Conservation (phyloP, 1,284 basidiomycete genomes). For the Fomitiporia mediterranea region DNA sequence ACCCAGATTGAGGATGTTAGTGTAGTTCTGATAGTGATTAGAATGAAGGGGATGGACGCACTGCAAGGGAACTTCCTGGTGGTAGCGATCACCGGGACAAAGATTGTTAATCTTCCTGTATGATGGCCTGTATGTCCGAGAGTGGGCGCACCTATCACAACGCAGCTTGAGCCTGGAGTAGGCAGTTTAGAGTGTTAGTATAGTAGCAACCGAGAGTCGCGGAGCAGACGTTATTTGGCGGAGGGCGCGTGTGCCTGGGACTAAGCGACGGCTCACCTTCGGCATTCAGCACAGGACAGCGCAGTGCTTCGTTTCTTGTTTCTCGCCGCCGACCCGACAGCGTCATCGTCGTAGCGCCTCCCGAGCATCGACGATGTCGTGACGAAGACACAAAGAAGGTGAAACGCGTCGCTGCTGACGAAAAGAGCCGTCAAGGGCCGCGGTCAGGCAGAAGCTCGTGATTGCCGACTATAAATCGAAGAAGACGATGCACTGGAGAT, state of each 20-base stretch:
- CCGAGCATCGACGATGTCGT: slow-evolving; percentile 23
- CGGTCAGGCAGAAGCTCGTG: neutral
- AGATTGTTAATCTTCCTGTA: slow-evolving; percentile 1
- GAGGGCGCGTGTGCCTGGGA: slow-evolving; percentile 4
- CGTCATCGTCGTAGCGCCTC: slow-evolving; percentile 24
- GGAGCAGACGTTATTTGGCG: slow-evolving; percentile 15
- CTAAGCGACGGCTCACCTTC: slow-evolving; percentile 38
- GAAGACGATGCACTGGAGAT: too few species aligned
- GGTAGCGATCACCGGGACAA: slow-evolving; percentile 2
- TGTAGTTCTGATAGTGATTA: neutral
- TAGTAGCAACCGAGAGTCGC: slow-evolving; percentile 40
- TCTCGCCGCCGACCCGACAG: slow-evolving; percentile 35
- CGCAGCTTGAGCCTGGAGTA: slow-evolving; percentile 19
- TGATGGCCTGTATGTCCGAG: neutral
- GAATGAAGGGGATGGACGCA: slow-evolving; percentile 10
- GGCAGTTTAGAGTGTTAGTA: slow-evolving; percentile 25
- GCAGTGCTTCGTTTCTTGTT: slow-evolving; percentile 47
- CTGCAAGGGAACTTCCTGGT: slow-evolving; percentile 21
- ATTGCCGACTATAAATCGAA: slow-evolving; percentile 10
- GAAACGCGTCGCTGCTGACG: slow-evolving; percentile 19
- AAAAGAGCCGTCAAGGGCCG: slow-evolving; percentile 12
- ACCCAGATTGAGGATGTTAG: neutral
- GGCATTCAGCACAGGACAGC: slow-evolving; percentile 58
- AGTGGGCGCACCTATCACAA: slow-evolving; percentile 18
- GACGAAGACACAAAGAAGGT: slow-evolving; percentile 9